Evolutionary conservation across 1,139 yeast genomes (phyloP), one percentile per base, ranked within the genome.

Genomic region (Ashbya aceris): DNA sequence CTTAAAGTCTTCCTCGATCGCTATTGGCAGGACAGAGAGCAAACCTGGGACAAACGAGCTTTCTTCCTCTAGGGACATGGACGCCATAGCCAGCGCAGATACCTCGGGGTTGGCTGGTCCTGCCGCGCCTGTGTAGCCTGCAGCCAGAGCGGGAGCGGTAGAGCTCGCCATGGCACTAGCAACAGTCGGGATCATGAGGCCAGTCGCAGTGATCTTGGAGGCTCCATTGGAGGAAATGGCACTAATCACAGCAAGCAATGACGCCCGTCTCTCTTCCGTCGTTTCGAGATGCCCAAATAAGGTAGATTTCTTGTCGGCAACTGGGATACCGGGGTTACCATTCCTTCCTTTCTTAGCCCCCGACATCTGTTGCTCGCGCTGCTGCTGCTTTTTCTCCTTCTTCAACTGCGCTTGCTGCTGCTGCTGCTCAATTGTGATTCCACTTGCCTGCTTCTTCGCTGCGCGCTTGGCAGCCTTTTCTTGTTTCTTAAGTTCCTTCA

Each of bases 201-300:
- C 65, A 8, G 61, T 51, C 3, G 65, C 64, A 7, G 65, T 61
- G 32, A 60, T 60, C 39, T 54, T 55, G 2, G 65, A 58, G 2
- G 62, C 55, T 28, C 47, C 52, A 27, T 62, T 51, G 9, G 62
- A 52, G 23, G 52, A 55, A 9, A 60, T 55, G 3, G 66, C 61
- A 52, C 68, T 62, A 5, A 62, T 45, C 12, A 64, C 55, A 2
- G 69, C 62, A n/a, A 65, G 45, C 8, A 64, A 53, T 5, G 80
- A 68, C 1, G 83, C 82, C 49, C 79, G 79, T 62, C 93, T 69
- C 63, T 83, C 87, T 55, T 80, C 89, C 45, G 85, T 71, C 5
- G 87, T 79, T 55, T 87, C 96, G 54, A 91, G 70, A 66, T 91
- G 97, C 44, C 93, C 82, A 64, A 91, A 91, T 53, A 87, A 68